Conservation (phyloP, 805 yeast species). For the Wickerhamomyces alni region DNA sequence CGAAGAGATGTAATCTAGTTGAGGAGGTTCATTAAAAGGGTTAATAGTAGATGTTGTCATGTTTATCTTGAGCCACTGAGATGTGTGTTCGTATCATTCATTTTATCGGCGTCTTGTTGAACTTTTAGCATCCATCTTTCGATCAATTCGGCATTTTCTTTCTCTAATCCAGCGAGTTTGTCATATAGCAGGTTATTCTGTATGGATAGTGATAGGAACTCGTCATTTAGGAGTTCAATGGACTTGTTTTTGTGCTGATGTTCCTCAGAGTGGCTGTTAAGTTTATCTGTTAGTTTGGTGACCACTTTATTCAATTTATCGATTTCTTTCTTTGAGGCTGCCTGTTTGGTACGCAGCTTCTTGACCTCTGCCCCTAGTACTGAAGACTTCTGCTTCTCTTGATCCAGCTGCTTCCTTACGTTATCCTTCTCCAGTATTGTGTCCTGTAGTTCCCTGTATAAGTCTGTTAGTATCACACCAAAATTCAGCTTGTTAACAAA, state of each 20-base stretch:
- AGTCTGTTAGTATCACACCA: not conserved
- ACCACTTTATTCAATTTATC: constrained; percentile 23
- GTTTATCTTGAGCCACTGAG: not conserved
- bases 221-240: constrained; percentile 60
- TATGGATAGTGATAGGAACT: constrained; percentile 52
- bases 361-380: constrained; percentile 6
- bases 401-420: constrained; percentile 1
- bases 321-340: constrained; percentile 21
- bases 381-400: not conserved
- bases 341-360: constrained; percentile 18
- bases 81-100: constrained; percentile 41
- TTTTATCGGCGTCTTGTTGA: constrained; percentile 51
- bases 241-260: constrained; percentile 43
- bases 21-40: too few relatives aligned
- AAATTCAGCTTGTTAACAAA: not conserved
- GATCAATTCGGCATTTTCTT: constrained; percentile 46
- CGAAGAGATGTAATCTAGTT: too few relatives aligned
- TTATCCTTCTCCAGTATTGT: constrained; percentile 5
- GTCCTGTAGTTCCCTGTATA: constrained; percentile 1
- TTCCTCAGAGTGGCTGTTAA: constrained; percentile 22
- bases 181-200: constrained; percentile 38
- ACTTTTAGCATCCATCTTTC: constrained; percentile 56
- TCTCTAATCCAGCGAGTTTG: constrained; percentile 26
- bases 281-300: constrained; percentile 22
- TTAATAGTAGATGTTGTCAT: too few relatives aligned